phyloP scores from a whole-genome alignment of 352 stramenopile genomes.

The Elongisporangium undulatum region DNA sequence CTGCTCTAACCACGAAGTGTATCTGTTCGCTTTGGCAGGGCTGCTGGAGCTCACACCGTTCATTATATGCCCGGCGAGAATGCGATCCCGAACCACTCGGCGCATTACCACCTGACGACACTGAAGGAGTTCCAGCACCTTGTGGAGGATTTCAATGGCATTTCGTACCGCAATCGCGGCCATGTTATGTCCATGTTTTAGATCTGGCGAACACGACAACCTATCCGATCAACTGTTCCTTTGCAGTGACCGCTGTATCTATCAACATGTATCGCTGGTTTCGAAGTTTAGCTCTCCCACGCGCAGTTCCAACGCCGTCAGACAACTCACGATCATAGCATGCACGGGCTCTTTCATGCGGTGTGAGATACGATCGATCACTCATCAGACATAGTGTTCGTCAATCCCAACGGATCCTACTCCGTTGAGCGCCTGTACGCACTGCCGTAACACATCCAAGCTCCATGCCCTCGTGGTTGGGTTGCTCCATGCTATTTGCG shows the following conservation, averaged over 20 bases:
- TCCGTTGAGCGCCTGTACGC: conserved; percentile 17
- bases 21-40: conserved; percentile 15
- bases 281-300: too few species aligned
- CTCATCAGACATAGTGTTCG: too few species aligned
- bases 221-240: too few species aligned
- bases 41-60: conserved; percentile 48
- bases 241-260: too few species aligned
- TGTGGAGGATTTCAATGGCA: conserved; percentile 70
- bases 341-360: too few species aligned
- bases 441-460: background rate
- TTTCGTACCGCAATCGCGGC: conserved; percentile 44
- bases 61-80: conserved; percentile 63
- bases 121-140: conserved; percentile 65
- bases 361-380: too few species aligned
- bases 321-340: too few species aligned
- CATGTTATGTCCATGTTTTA: background rate
- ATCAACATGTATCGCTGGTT: too few species aligned
- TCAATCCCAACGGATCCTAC: conserved; percentile 15
- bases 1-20: background rate
- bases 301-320: too few species aligned
- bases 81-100: conserved; percentile 70
- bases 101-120: conserved; percentile 58
- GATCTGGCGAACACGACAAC: background rate
- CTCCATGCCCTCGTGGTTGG: conserved; percentile 6
- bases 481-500: conserved; percentile 6